Base-by-base conservation (phyloP, 805 yeast genomes). In the Candida boleticola region DNA sequence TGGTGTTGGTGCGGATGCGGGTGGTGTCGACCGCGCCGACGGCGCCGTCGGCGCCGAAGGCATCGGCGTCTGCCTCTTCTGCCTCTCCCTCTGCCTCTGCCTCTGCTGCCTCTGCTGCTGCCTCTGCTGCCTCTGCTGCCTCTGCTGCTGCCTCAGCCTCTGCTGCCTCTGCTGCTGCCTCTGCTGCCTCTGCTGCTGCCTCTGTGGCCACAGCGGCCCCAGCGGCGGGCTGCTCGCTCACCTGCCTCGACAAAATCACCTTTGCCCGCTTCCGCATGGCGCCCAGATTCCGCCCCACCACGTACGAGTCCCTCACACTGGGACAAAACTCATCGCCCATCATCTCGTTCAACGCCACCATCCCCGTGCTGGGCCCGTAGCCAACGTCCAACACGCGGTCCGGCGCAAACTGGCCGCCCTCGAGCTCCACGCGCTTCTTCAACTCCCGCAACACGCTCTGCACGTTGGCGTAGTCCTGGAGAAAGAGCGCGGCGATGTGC, bases 301-400 rank as follows among this genome's bases (percentile, higher is more conserved):
- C 74, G 19, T 83, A 85, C 0, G 86, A 81, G 30, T 87, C 89
- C 52, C 87, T 87, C 11, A 68, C 66, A 16, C 64, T 65, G 0
- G 95, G 89, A 7, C 11, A 7, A 64, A 77, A 85, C 0, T 74
- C 74, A 2, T 73, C 73, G 0, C 86, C 89, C 80, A 88, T 79
- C 1, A 90, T 53, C 53, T 89, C 96, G 55, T 90, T 88, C 40
- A 89, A 67, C 0, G 95, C 98, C 13, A 90, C 64, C 70, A 93
- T 80, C 1, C 97, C 97, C 0, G 95, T 83, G 1, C 89, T 92
- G 1, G 99, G 98, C 0, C 99, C 98, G 56, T 75, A 82, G 0
- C 96, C 92, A 11, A 88, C 77, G 54, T 88, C 95, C 38, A 93
- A 68, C 0, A 93, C 77, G 4, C 77, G 68, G 22, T 73, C 55